A percentile compares a stretch with the other conserved stretches of the same genome.
Evolutionary conservation across 2,329 filamentous ascomycete genomes (phyloP).

Genomic region (Rhinocladiella similis): DNA sequence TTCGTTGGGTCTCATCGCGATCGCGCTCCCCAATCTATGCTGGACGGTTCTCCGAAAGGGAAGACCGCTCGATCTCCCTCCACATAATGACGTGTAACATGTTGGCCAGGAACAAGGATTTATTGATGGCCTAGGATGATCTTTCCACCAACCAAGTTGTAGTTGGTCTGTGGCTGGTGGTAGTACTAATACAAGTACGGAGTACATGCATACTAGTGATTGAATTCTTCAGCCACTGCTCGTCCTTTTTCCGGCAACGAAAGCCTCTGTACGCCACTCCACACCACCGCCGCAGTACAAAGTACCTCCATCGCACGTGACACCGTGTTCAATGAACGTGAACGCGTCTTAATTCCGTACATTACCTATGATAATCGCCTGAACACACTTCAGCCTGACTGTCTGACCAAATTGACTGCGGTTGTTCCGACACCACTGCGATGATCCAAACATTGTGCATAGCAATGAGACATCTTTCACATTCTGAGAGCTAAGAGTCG

Average conservation of each 20-base stretch:
- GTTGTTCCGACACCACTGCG: neutral
- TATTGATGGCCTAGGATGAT: neutral
- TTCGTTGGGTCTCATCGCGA: neutral
- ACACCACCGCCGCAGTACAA: too few relatives aligned
- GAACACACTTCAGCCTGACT: neutral
- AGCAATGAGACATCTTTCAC: neutral
- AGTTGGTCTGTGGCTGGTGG: neutral
- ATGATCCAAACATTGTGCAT: neutral
- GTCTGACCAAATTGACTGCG: neutral
- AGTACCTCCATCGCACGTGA: neutral
- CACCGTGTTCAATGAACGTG: neutral
- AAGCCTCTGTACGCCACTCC: too few relatives aligned
- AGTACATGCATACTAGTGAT: too few relatives aligned
- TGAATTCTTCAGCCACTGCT: too few relatives aligned
- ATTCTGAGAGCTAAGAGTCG: neutral
- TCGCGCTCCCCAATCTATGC: neutral
- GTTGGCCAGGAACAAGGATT: neutral
- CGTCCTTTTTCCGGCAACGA: too few relatives aligned
- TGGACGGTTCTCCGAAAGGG: neutral
- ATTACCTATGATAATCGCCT: too few relatives aligned
- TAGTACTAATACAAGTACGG: neutral
- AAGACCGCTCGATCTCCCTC: neutral
- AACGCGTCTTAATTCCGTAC: too few relatives aligned
- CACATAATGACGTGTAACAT: constrained; percentile 7
- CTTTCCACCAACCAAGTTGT: neutral